These are phyloP conservation scores for Hypoxylon lienhwacheense DNA, from an alignment of 495 filamentous ascomycete genomes.

Conservation along the genomic window DNA sequence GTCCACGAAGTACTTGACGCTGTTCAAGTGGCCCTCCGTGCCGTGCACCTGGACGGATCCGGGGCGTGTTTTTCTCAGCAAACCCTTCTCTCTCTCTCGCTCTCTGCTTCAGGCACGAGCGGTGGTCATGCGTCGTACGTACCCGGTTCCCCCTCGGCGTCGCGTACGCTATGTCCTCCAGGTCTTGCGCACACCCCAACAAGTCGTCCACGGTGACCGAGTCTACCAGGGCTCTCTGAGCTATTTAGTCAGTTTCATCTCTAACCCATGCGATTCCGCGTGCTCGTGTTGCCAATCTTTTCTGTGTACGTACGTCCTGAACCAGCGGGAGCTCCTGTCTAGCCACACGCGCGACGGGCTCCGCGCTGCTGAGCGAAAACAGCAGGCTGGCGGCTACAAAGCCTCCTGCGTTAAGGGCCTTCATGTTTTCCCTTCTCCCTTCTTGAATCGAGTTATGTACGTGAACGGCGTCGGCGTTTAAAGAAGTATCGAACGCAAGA, in stretches of 20 bases:
- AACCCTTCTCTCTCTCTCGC: not conserved
- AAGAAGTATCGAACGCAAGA: no score
- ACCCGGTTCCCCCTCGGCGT: slow-evolving; percentile 34
- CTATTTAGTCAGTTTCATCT: slow-evolving; percentile 1
- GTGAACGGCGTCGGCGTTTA: not conserved
- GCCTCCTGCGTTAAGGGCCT: slow-evolving; percentile 9
- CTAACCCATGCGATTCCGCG: no score
- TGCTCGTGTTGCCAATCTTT: not conserved
- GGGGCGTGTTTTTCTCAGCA: slow-evolving; percentile 20
- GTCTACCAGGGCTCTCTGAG: slow-evolving; percentile 28
- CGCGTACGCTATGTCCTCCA: slow-evolving; percentile 47
- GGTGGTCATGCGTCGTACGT: not conserved
- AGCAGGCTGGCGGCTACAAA: slow-evolving; percentile 24
- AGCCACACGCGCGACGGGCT: slow-evolving; percentile 18
- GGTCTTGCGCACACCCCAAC: slow-evolving; percentile 47
- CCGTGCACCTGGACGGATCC: slow-evolving; percentile 69
- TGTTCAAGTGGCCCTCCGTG: slow-evolving; percentile 62
- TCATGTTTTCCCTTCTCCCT: slow-evolving; percentile 18
- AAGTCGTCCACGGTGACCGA: slow-evolving; percentile 40
- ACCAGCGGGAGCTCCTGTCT: slow-evolving; percentile 23
- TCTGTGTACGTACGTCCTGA: slow-evolving; percentile 23
- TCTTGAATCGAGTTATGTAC: not conserved
- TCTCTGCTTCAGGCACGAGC: no score
- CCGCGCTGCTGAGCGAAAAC: slow-evolving; percentile 18
- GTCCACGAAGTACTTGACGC: slow-evolving; percentile 62